phyloP scores from a whole-genome alignment of 2,329 filamentous ascomycete species.

The Ophiostoma novo-ulmi region DNA sequence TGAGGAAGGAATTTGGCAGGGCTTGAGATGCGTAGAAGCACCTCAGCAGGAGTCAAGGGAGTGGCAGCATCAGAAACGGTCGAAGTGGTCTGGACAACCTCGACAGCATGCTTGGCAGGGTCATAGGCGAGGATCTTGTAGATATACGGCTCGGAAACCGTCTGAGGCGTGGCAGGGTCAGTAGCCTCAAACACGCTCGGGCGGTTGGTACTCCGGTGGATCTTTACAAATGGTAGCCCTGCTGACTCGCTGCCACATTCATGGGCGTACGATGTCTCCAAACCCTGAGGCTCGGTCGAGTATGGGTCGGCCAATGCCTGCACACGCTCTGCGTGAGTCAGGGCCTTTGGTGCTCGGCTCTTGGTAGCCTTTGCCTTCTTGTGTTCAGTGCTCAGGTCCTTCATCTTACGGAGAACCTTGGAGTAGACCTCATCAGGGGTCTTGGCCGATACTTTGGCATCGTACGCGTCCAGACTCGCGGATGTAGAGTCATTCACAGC shows the following conservation, averaged over 20 bases:
- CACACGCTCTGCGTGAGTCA: conserved; percentile 19
- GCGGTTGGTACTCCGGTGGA: conserved; percentile 15
- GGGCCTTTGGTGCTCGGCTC: conserved; percentile 1
- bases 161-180: not conserved
- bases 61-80: conserved; percentile 44
- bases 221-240: conserved; percentile 37
- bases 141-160: conserved; percentile 28
- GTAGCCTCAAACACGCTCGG: not conserved
- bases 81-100: conserved; percentile 56
- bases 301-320: conserved; percentile 31
- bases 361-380: conserved; percentile 26
- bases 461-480: conserved; percentile 38
- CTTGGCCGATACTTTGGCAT: conserved; percentile 28
- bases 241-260: conserved; percentile 39
- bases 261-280: conserved; percentile 45
- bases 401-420: conserved; percentile 26
- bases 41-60: conserved; percentile 54
- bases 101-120: conserved; percentile 51
- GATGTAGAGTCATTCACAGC: conserved; percentile 33
- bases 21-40: conserved; percentile 55
- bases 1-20: conserved; percentile 62
- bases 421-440: conserved; percentile 34
- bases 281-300: conserved; percentile 44
- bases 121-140: conserved; percentile 67
- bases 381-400: conserved; percentile 16